Evolutionary conservation across 208 protist species (phyloP).

Genomic region (Giardia duodenalis): DNA sequence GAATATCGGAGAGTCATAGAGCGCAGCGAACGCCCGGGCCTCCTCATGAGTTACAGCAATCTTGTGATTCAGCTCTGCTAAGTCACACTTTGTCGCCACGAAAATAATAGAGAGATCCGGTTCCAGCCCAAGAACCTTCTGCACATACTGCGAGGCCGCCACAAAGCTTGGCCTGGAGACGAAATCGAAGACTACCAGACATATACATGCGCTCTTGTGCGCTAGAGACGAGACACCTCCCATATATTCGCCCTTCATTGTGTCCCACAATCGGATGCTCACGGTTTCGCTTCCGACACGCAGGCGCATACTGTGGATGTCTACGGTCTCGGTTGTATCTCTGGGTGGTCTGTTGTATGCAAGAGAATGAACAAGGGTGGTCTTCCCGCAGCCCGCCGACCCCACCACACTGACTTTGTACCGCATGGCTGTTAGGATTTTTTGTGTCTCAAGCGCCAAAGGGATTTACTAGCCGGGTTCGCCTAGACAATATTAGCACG

Average conservation of each 20-base stretch:
- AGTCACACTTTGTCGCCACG: not conserved
- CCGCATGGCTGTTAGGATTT: too few species aligned
- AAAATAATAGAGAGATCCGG: not conserved
- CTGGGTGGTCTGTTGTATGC: not conserved
- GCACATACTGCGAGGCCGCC: not conserved
- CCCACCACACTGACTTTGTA: not conserved
- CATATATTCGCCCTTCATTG: not conserved
- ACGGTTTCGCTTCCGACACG: not conserved
- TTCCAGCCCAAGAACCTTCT: not conserved
- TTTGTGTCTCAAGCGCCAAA: too few species aligned
- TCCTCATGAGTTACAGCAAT: not conserved
- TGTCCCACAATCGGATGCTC: not conserved
- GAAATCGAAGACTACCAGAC: not conserved
- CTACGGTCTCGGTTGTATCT: not conserved
- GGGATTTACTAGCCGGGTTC: too few species aligned
- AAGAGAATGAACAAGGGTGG: not conserved
- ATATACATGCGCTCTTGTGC: not conserved
- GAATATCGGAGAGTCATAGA: not conserved
- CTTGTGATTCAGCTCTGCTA: not conserved
- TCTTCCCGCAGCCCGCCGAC: not conserved
- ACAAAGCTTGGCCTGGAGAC: not conserved
- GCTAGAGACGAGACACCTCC: not conserved
- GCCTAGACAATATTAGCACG: too few species aligned
- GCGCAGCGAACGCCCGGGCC: not conserved
- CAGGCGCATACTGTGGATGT: not conserved